These are phyloP conservation scores for Cucumis melo DNA, from an alignment of 306 rosid species.

Conservation along the genomic window DNA sequence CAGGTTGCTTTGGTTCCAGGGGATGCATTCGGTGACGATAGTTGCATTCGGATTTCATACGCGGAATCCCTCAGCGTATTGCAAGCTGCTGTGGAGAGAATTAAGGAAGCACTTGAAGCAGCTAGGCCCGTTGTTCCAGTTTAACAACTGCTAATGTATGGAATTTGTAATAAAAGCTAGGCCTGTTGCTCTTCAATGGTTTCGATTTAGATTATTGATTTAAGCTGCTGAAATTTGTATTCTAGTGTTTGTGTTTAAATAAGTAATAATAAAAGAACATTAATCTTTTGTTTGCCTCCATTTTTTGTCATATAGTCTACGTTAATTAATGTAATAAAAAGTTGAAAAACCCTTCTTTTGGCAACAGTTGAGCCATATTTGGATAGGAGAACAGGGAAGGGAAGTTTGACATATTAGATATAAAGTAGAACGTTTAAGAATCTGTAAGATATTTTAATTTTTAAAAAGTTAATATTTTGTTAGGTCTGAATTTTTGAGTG, in stretches of 20 bases:
- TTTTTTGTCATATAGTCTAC: no score
- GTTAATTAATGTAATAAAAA: no score
- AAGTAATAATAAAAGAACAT: neutral
- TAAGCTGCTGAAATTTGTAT: neutral
- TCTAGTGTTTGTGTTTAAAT: neutral
- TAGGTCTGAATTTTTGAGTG: no score
- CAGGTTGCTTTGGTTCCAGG: conserved; percentile 97
- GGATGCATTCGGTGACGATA: conserved; percentile 79
- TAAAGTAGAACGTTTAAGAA: no score
- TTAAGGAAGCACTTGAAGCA: conserved; percentile 45
- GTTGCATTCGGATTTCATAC: conserved; percentile 79
- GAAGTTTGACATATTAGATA: no score
- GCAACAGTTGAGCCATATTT: no score
- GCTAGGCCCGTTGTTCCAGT: conserved; percentile 35
- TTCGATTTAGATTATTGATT: neutral
- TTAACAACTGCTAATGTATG: conserved; percentile 13
- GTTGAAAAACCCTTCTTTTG: no score
- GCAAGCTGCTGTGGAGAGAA: conserved; percentile 74
- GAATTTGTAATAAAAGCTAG: no score
- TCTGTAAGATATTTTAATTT: no score
- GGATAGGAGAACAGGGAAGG: no score
- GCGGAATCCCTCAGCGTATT: conserved; percentile 70
- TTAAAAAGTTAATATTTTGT: no score
- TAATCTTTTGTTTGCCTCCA: no score
- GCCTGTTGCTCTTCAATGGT: neutral